Evolutionary conservation across 352 stramenopile species (phyloP).

Genomic region (Phytophthora sansomeana): DNA sequence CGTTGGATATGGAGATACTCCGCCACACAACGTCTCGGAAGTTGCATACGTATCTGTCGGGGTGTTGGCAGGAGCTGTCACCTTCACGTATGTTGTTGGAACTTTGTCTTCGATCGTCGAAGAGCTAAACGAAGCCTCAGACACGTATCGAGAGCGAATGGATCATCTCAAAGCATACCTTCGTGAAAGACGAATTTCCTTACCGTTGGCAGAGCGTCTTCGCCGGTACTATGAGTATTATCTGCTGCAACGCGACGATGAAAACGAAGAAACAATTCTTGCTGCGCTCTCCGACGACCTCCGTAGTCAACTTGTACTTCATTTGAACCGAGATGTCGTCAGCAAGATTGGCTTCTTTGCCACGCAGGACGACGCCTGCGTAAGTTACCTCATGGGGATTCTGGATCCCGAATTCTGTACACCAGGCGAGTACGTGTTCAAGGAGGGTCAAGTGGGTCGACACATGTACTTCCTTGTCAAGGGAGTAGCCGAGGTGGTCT

Average conservation of each 20-base stretch:
- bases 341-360: slow-evolving; percentile 87
- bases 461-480: slow-evolving; percentile 91
- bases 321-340: slow-evolving; percentile 84
- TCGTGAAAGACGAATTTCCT: slow-evolving; percentile 66
- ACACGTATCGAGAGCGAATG: slow-evolving; percentile 68
- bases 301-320: slow-evolving; percentile 74
- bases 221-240: slow-evolving; percentile 88
- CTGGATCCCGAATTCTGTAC: slow-evolving; percentile 83
- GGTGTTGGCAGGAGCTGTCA: slow-evolving; percentile 69
- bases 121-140: slow-evolving; percentile 60
- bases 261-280: slow-evolving; percentile 80
- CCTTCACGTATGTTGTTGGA: slow-evolving; percentile 82
- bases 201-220: slow-evolving; percentile 58
- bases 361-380: slow-evolving; percentile 78
- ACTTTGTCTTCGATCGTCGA: slow-evolving; percentile 82
- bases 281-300: slow-evolving; percentile 76
- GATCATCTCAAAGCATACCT: slow-evolving; percentile 84
- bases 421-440: slow-evolving; percentile 83
- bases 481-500: slow-evolving; percentile 73
- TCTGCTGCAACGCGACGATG: slow-evolving; percentile 72
- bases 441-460: slow-evolving; percentile 78
- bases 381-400: slow-evolving; percentile 88
- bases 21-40: slow-evolving; percentile 64
- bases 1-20: slow-evolving; percentile 76
- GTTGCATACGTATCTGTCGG: slow-evolving; percentile 62